phyloP scores from a whole-genome alignment of 2,329 filamentous ascomycete genomes.

The Xylariaceae sp. region DNA sequence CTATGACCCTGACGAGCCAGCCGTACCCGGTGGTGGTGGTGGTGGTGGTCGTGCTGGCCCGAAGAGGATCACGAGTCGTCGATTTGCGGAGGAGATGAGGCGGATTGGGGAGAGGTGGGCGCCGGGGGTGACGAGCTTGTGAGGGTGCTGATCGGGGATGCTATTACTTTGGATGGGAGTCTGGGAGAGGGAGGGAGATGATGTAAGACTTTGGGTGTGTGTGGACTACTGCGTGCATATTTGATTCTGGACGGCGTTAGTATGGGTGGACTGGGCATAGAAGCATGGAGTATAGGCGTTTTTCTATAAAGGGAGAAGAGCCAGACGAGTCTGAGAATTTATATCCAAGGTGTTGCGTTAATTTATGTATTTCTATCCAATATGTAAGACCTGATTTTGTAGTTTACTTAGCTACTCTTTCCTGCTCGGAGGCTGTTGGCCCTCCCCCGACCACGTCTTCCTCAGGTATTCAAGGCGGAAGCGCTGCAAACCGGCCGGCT shows the following conservation, averaged over 20 bases:
- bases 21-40: conserved; percentile 53
- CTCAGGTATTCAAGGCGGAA: conserved; percentile 37
- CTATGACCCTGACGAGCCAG: conserved; percentile 85
- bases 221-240: neutral
- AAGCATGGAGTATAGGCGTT: conserved; percentile 31
- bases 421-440: neutral
- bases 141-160: conserved; percentile 27
- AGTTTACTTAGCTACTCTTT: neutral
- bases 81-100: conserved; percentile 80
- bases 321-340: neutral
- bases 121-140: conserved; percentile 69
- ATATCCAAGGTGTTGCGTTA: conserved; percentile 5
- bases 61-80: conserved; percentile 77
- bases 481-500: conserved; percentile 46
- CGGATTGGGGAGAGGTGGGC: conserved; percentile 85
- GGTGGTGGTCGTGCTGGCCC: conserved; percentile 55
- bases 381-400: neutral
- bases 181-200: neutral
- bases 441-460: conserved; percentile 8
- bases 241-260: conserved; percentile 15
- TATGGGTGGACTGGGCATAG: conserved; percentile 19
- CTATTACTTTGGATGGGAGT: neutral
- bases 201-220: neutral
- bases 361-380: conserved; percentile 12
- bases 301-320: neutral